Percentiles rank a stretch among this genome's conserved stretches.
These are phyloP conservation scores for Phaeotremella skinneri DNA, from an alignment of 768 basidiomycete species.

Conservation along the genomic window DNA sequence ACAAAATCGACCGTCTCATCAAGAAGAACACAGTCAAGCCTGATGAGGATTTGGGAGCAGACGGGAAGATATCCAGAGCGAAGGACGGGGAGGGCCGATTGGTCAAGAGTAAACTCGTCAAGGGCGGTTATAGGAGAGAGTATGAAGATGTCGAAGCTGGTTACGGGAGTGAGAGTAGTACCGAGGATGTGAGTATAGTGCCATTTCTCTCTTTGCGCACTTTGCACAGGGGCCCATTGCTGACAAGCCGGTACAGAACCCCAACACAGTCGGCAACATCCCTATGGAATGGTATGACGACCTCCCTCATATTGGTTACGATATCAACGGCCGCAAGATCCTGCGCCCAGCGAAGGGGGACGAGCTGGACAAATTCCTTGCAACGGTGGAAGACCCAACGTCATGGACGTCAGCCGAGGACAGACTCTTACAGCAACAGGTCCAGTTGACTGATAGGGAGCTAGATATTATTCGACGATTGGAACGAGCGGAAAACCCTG, in stretches of 20 bases:
- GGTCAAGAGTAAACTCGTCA: constrained; percentile 42
- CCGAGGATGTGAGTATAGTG: constrained; percentile 52
- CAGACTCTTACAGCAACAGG: constrained; percentile 78
- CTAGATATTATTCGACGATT: constrained; percentile 89
- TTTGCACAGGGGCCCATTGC: background rate
- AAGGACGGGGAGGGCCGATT: constrained; percentile 46
- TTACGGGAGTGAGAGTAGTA: constrained; percentile 53
- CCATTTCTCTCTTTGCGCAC: background rate
- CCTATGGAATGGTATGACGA: constrained; percentile 99
- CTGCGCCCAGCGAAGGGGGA: constrained; percentile 92
- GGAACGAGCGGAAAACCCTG: constrained; percentile 88
- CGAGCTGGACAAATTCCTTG: constrained; percentile 93
- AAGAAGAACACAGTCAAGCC: constrained; percentile 49
- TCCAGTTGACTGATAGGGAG: constrained; percentile 81
- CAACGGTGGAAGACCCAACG: constrained; percentile 85
- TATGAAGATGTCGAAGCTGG: constrained; percentile 53
- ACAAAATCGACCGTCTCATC: constrained; percentile 44
- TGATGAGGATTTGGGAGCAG: constrained; percentile 42
- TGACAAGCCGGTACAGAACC: constrained; percentile 59
- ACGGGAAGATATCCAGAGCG: constrained; percentile 40
- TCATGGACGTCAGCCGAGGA: constrained; percentile 94
- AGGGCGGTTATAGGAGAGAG: constrained; percentile 48
- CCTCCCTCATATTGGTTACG: constrained; percentile 96
- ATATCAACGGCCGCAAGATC: constrained; percentile 89
- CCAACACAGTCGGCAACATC: constrained; percentile 91